A percentile compares a stretch with the other conserved stretches of the same genome.
These are phyloP conservation scores for Fusarium sp. DNA, from an alignment of 2,329 filamentous ascomycete species.

Conservation along the genomic window DNA sequence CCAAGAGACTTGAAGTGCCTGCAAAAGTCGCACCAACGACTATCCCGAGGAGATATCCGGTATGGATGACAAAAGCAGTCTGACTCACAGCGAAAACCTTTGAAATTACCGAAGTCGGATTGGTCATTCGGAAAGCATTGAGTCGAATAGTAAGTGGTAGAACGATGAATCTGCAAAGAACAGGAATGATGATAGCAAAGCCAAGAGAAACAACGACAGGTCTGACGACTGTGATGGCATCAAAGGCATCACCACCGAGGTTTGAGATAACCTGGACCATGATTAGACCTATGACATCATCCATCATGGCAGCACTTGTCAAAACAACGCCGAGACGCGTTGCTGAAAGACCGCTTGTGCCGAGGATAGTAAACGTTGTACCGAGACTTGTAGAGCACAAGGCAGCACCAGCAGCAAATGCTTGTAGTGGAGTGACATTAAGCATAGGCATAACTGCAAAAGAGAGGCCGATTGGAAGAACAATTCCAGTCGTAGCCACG, in stretches of 20 bases:
- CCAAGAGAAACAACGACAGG: slow-evolving; percentile 59
- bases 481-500: slow-evolving; percentile 74
- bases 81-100: slow-evolving; percentile 42
- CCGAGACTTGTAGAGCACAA: slow-evolving; percentile 79
- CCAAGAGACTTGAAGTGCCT: slow-evolving; percentile 70
- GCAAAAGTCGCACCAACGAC: slow-evolving; percentile 65
- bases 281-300: slow-evolving; percentile 80
- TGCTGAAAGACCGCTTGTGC: slow-evolving; percentile 52
- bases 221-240: slow-evolving; percentile 53
- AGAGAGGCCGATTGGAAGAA: slow-evolving; percentile 70
- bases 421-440: slow-evolving; percentile 64
- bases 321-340: slow-evolving; percentile 69
- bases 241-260: slow-evolving; percentile 54
- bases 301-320: slow-evolving; percentile 80
- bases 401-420: slow-evolving; percentile 77
- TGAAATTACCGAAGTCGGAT: slow-evolving; percentile 34
- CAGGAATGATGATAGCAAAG: slow-evolving; percentile 59
- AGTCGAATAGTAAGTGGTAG: slow-evolving; percentile 52
- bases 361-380: slow-evolving; percentile 69
- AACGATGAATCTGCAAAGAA: slow-evolving; percentile 56
- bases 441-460: slow-evolving; percentile 65
- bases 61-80: slow-evolving; percentile 58
- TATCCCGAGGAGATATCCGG: slow-evolving; percentile 57
- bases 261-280: slow-evolving; percentile 81
- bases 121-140: slow-evolving; percentile 44